Evolutionary conservation across 2,329 filamentous ascomycete species (phyloP), one percentile per base, ranked within the genome.

Genomic region (Gaeumannomyces sp.): DNA sequence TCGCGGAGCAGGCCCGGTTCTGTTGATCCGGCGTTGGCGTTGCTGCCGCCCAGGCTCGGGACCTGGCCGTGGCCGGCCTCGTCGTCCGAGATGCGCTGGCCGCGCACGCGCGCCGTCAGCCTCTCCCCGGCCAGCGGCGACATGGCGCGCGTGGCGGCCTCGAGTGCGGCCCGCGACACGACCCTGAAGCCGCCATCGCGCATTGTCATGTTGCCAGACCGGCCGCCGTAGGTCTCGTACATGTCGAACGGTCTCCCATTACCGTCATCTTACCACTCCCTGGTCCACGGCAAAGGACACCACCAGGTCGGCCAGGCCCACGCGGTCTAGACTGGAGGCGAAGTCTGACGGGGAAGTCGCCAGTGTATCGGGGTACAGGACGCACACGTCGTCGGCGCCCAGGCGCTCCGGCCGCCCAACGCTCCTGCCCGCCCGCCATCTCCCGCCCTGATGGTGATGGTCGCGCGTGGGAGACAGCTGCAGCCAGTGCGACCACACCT

Each of bases 401-500:
- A 57, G 28, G 2, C 38, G 31, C 27, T 62, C n/a, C 60, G 38
- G 60, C 60, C 4, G 60, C 60, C 60, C 60, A 62, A n/a, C 56
- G 38, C 38, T 31, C 31, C 27, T 53, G 19, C 3, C 60, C 60
- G 60, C 60, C 60, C 2, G 60, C 60, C 60, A 62, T 62, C 60
- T 62, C 60, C 60, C 60, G 56, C 6, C 56, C 60, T 53, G 60
- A 62, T 22, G 60, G 60, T 62, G 14, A 38, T 62, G 60, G 60
- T 62, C 60, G 60, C 60, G 60, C 27, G 60, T 27, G 27, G 60
- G 60, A 27, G 56, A 62, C 7, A 62, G 60, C 60, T 62, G 60
- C 25, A 62, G 45, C 60, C 60, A 62, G 60, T 62, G 60, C 60
- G 60, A 62, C 45, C 38, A 62, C 27, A 62, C 60, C 38, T 62